Evolutionary conservation across 345 rosid species (phyloP), one percentile per base, ranked within the genome.

Genomic region (Litchi chinensis): DNA sequence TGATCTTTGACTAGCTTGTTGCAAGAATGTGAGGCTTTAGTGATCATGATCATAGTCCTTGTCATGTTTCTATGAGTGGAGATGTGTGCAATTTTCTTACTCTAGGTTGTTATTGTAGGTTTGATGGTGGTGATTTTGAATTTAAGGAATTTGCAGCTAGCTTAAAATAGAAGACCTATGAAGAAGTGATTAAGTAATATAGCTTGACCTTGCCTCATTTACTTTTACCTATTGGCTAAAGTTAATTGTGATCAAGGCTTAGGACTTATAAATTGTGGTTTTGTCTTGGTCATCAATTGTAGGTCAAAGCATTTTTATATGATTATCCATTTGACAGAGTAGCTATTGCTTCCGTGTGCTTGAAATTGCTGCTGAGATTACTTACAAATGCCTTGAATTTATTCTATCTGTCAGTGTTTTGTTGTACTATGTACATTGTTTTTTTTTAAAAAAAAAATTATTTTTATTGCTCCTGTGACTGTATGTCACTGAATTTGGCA

Each of bases 101-200:
- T 67, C 39, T 65, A 65, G 70, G 32, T 37, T 71, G 75, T 65
- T 65, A 10, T 74, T 87, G 65, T 88, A 97, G 99, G 86, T 94
- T 91, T 84, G 98, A 98, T 65, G 85, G 89, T 13, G 98, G 98
- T 68, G 91, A 94, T 5, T 92, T 80, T 68, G 98, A 97, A 79
- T 97, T n/a, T 96, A 94, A 86, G 89, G 98, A 94, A 86, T 94
- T 94, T 80, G 79, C 83, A 50, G 69, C 93, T 73, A 98, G 98
- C 82, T 81, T 97, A 71, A 97, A 97, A 87, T 97, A 97, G 91
- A 97, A 97, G 87, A 85, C 93, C 62, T 88, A 70, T 73, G 97
- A 97, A 57, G 98, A 97, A 89, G 91, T 97, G 81, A 83, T 68
- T 46, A 86, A 91, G 99, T 97, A 91, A n/a, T 62, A 78, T 56